These are phyloP conservation scores for Rhynchospora pubera DNA, from an alignment of 176 grass and related monocot genomes.

Conservation along the genomic window DNA sequence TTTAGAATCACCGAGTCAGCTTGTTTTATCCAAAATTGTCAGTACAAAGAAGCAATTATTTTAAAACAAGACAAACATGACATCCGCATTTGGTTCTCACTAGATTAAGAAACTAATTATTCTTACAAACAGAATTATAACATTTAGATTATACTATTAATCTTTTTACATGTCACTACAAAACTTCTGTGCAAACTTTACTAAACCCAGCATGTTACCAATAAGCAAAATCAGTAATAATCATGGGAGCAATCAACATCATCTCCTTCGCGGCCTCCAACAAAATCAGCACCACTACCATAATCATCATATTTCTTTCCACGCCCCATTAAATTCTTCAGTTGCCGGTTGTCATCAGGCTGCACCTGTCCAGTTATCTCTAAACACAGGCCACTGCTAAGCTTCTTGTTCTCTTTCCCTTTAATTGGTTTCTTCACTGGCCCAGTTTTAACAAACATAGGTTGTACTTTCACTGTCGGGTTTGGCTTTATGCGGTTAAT, in stretches of 20 bases:
- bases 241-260: conserved; percentile 58
- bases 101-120: neutral
- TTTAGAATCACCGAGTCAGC: neutral
- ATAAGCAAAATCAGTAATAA: conserved; percentile 45
- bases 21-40: neutral
- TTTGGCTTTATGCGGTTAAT: conserved; percentile 66
- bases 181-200: neutral
- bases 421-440: conserved; percentile 43
- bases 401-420: conserved; percentile 40
- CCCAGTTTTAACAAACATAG: conserved; percentile 58
- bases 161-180: neutral
- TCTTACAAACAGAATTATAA: neutral
- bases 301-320: conserved; percentile 31
- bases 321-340: conserved; percentile 33
- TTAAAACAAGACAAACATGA: neutral
- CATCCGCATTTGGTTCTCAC: neutral
- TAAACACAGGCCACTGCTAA: conserved; percentile 70
- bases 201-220: neutral
- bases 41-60: neutral
- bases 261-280: conserved; percentile 45
- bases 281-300: conserved; percentile 28
- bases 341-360: conserved; percentile 55
- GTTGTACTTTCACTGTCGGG: conserved; percentile 64
- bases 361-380: conserved; percentile 85
- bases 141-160: neutral